Conservation (phyloP, 2,329 filamentous ascomycete genomes). For the Cladosporium sp. region DNA sequence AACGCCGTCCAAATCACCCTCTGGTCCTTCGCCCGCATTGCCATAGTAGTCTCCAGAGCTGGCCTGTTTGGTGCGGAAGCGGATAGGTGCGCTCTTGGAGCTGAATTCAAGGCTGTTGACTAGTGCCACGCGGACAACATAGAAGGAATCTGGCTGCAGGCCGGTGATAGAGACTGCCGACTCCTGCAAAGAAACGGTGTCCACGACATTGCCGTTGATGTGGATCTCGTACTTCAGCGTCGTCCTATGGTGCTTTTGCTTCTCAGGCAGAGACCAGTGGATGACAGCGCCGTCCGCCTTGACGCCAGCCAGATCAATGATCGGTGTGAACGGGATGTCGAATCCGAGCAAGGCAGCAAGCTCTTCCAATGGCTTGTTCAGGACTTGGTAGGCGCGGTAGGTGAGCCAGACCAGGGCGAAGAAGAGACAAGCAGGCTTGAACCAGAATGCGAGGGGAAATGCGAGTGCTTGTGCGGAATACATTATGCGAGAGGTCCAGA, state of each 20-base stretch:
- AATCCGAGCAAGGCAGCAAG: conserved; percentile 89
- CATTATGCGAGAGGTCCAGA: conserved; percentile 18
- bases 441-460: conserved; percentile 24
- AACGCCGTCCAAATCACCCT: conserved; percentile 42
- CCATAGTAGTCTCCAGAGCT: conserved; percentile 46
- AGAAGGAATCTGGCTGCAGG: conserved; percentile 81
- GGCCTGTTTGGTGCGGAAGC: conserved; percentile 67
- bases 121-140: conserved; percentile 89
- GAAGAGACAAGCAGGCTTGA: conserved; percentile 25
- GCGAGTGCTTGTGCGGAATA: conserved; percentile 20
- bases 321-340: conserved; percentile 86
- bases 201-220: conserved; percentile 80
- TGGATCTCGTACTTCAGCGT: conserved; percentile 88
- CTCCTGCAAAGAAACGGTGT: conserved; percentile 77
- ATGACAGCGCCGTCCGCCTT: conserved; percentile 83
- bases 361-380: conserved; percentile 87
- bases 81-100: conserved; percentile 80
- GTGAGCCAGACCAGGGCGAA: conserved; percentile 53
- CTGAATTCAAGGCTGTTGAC: conserved; percentile 92
- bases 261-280: conserved; percentile 69
- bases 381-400: conserved; percentile 81
- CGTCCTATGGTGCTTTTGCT: conserved; percentile 55
- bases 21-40: conserved; percentile 30
- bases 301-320: conserved; percentile 88
- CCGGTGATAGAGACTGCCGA: conserved; percentile 90